A percentile compares a stretch with the other conserved stretches of the same genome.
These are phyloP conservation scores for Melampsora americana DNA, from an alignment of 1,284 basidiomycete species.

Conservation along the genomic window DNA sequence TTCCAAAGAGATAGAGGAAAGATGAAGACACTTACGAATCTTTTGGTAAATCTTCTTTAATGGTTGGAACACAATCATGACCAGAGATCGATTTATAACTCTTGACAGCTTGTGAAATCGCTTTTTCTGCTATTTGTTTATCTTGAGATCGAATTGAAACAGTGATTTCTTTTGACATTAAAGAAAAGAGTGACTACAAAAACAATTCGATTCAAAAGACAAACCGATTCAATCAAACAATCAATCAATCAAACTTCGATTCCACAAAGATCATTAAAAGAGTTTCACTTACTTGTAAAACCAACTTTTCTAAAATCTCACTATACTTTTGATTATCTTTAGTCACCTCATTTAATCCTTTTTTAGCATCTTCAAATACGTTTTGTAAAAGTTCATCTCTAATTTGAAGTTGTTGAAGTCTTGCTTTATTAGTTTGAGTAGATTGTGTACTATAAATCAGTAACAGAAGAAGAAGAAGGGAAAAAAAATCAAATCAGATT, in stretches of 20 bases:
- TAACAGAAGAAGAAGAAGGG: neutral
- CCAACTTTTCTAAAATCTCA: conserved; percentile 22
- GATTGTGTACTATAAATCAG: conserved; percentile 87
- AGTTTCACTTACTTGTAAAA: conserved; percentile 15
- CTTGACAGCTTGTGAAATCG: conserved; percentile 64
- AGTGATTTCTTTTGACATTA: conserved; percentile 68
- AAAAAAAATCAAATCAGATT: too few species aligned
- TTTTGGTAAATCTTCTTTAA: conserved; percentile 68
- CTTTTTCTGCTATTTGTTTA: conserved; percentile 60
- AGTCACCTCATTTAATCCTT: conserved; percentile 62
- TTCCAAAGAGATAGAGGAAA: neutral
- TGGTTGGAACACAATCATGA: conserved; percentile 62
- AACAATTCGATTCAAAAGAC: neutral
- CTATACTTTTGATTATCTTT: conserved; percentile 11
- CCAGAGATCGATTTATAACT: conserved; percentile 75
- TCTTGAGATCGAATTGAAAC: conserved; percentile 68
- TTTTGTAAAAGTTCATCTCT: conserved; percentile 89
- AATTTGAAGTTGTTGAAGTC: conserved; percentile 81
- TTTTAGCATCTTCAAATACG: conserved; percentile 74
- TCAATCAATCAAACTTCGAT: too few species aligned
- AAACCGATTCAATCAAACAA: too few species aligned
- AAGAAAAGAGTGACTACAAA: conserved; percentile 59
- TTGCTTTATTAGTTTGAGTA: conserved; percentile 91
- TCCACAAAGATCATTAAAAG: neutral
- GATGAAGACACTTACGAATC: conserved; percentile 62